A percentile compares a stretch with the other conserved stretches of the same genome.
These are phyloP conservation scores for Collybia mongolica DNA, from an alignment of 768 basidiomycete species.

Conservation along the genomic window DNA sequence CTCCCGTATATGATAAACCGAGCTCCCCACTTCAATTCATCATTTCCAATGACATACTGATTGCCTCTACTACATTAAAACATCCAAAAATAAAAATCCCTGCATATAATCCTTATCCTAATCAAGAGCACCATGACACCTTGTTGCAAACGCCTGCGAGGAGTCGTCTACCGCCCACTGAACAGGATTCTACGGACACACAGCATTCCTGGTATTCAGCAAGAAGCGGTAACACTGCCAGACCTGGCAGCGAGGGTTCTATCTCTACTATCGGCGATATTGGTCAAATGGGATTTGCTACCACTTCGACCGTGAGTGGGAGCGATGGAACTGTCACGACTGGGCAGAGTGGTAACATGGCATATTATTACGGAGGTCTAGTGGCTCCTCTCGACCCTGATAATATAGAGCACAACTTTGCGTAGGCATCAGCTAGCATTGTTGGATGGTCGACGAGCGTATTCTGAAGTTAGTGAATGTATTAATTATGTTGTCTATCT, in stretches of 20 bases:
- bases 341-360: slow-evolving; percentile 13
- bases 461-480: too few species aligned
- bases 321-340: slow-evolving; percentile 18
- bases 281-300: slow-evolving; percentile 17
- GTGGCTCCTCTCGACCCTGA: too few species aligned
- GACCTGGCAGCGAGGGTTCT: slow-evolving; percentile 12
- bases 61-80: slow-evolving; percentile 10
- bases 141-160: slow-evolving; percentile 10
- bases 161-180: slow-evolving; percentile 12
- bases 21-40: slow-evolving; percentile 21
- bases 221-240: slow-evolving; percentile 3
- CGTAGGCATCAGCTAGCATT: too few species aligned
- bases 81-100: slow-evolving; percentile 34
- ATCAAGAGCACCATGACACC: slow-evolving; percentile 17
- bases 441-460: too few species aligned
- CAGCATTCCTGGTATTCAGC: slow-evolving; percentile 25
- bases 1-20: slow-evolving; percentile 29
- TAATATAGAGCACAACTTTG: too few species aligned
- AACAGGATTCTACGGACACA: slow-evolving; percentile 31
- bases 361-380: too few species aligned
- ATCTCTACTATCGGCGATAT: slow-evolving; percentile 21
- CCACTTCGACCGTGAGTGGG: slow-evolving; percentile 8
- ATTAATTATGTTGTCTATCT: too few species aligned
- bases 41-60: slow-evolving; percentile 14
- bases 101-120: slow-evolving; percentile 29